These are phyloP conservation scores for Xeromyces bisporus DNA, from an alignment of 495 filamentous ascomycete genomes.

Conservation along the genomic window DNA sequence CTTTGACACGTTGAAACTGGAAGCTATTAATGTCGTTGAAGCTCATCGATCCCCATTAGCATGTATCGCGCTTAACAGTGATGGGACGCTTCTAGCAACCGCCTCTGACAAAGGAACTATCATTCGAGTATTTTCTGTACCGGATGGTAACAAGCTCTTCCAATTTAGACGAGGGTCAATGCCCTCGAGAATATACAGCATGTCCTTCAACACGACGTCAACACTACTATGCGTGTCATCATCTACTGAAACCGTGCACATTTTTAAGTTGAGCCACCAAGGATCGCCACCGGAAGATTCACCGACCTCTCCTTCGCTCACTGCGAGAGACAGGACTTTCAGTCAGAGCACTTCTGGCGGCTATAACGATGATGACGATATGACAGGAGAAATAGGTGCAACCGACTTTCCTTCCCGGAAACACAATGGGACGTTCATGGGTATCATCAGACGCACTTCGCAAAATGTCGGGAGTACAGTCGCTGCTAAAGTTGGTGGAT, in stretches of 20 bases:
- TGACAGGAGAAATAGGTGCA: slow-evolving; percentile 11
- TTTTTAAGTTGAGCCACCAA: slow-evolving; percentile 58
- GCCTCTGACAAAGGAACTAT: slow-evolving; percentile 96
- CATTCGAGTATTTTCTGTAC: slow-evolving; percentile 84
- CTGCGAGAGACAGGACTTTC: slow-evolving; percentile 20
- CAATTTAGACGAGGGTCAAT: slow-evolving; percentile 92
- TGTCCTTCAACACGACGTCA: slow-evolving; percentile 95
- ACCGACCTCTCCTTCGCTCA: slow-evolving; percentile 14
- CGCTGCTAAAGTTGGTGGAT: slow-evolving; percentile 75
- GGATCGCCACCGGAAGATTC: slow-evolving; percentile 16
- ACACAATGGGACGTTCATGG: slow-evolving; percentile 55
- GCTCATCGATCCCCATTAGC: slow-evolving; percentile 88
- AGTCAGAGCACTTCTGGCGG: slow-evolving; percentile 22
- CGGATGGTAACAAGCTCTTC: slow-evolving; percentile 75
- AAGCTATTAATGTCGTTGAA: slow-evolving; percentile 82
- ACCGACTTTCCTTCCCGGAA: slow-evolving; percentile 26
- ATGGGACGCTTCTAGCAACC: slow-evolving; percentile 86
- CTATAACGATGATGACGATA: slow-evolving; percentile 22
- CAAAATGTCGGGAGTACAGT: slow-evolving; percentile 86
- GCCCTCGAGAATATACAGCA: slow-evolving; percentile 87
- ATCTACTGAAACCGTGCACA: slow-evolving; percentile 90
- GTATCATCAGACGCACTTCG: slow-evolving; percentile 88
- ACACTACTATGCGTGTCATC: slow-evolving; percentile 91
- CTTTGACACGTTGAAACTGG: slow-evolving; percentile 70
- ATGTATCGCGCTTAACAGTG: slow-evolving; percentile 74